Conservation (phyloP, 2,329 filamentous ascomycete species). For the Botrytis fabae region DNA sequence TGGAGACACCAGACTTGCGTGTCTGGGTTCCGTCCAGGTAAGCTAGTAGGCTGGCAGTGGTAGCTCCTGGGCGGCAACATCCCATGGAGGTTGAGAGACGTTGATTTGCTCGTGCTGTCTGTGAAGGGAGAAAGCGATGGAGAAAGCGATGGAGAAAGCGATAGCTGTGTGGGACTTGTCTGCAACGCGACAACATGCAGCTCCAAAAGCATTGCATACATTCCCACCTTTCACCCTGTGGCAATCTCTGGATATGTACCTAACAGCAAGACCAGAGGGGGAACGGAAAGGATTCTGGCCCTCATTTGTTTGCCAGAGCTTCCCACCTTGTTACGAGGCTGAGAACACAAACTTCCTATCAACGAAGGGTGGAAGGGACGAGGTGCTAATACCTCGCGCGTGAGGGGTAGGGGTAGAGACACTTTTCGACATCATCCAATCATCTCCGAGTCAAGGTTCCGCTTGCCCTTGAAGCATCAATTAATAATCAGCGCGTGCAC, state of each 20-base stretch:
- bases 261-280: neutral
- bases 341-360: neutral
- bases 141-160: neutral
- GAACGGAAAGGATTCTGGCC: neutral
- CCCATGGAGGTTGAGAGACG: neutral
- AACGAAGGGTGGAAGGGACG: neutral
- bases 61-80: neutral
- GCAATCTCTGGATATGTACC: neutral
- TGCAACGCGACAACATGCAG: neutral
- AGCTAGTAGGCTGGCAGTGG: neutral
- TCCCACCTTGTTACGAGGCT: neutral
- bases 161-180: neutral
- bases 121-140: neutral
- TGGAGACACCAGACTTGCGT: neutral
- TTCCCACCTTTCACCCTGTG: neutral
- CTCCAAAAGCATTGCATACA: neutral
- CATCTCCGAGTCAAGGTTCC: neutral
- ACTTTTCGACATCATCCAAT: neutral
- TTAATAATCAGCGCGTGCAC: no score
- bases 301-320: neutral
- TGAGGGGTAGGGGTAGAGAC: neutral
- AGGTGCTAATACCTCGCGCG: neutral
- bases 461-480: neutral
- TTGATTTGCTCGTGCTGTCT: neutral
- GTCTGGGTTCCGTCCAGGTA: neutral